Evolutionary conservation across 2,329 filamentous ascomycete species (phyloP), one percentile per base, ranked within the genome.

Genomic region (Aspergillus floridensis): DNA sequence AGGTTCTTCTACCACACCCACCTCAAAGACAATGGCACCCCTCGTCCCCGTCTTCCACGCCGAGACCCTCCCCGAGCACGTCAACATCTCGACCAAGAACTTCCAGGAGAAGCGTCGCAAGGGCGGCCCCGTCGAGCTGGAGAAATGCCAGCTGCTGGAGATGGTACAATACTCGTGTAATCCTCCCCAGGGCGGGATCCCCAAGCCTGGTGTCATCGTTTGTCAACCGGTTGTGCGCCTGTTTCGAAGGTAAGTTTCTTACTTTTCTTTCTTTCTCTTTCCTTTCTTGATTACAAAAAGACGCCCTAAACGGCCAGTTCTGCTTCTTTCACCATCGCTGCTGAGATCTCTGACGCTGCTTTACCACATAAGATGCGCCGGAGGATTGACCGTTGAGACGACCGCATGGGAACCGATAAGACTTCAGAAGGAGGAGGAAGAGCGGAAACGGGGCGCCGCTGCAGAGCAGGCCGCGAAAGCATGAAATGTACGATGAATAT

Each of bases 81-180:
- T 87, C 64, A 82, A 86, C 65, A 77, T 75, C 49, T 63, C 74
- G 48, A 68, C 67, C 12, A 72, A 69, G 63, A 74, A 79, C 78
- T 70, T 77, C 79, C 64, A 78, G 73, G 63, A 83, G 74, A 76
- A 82, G 68, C 72, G 75, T 53, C 81, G 83, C 61, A 86, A 86
- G 70, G 76, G 79, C 49, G 68, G 68, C 26, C 74, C 79, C 16
- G 74, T 86, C 60, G 75, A 83, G 32, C 76, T 88, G 5, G 71
- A 76, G 56, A 75, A 83, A 53, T 88, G 86, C 70, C 73, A 80
- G 58, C 73, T 88, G 46, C 77, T 84, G 65, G 84, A 88, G 70
- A 72, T 88, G 72, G 75, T 84, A 50, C 86, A 89, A 74, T 88
- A 87, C 69, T 81, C 81, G 26, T 89, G 86, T 73, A 80, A 85